Conservation (phyloP, 208 protist species). For the Sergeia podlipaevii region DNA sequence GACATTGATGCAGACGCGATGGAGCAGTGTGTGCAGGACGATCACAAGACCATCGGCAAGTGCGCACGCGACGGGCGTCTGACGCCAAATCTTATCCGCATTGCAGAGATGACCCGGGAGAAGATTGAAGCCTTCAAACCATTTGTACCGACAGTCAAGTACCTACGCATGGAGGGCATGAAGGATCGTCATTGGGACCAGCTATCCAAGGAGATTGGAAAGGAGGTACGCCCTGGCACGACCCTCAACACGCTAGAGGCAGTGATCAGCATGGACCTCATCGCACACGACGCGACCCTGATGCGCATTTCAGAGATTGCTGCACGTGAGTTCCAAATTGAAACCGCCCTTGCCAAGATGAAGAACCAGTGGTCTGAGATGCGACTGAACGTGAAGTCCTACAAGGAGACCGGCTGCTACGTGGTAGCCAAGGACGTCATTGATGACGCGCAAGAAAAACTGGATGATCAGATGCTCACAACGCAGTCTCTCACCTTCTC, state of each 20-base stretch:
- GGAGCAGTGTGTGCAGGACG: constrained; percentile 79
- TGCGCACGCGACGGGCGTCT: constrained; percentile 73
- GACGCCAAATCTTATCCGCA: constrained; percentile 75
- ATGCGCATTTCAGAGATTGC: constrained; percentile 92
- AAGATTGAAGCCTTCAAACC: constrained; percentile 96
- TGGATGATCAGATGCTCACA: constrained; percentile 95
- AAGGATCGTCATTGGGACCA: constrained; percentile 95
- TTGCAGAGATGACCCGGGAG: constrained; percentile 80
- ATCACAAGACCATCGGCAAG: constrained; percentile 86
- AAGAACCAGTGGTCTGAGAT: constrained; percentile 90
- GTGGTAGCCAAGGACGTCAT: constrained; percentile 86
- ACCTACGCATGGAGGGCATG: constrained; percentile 95
- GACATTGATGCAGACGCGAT: constrained; percentile 90
- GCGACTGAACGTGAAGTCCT: constrained; percentile 76
- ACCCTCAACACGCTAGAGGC: constrained; percentile 90
- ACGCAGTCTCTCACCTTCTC: constrained; percentile 96
- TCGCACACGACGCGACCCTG: constrained; percentile 83
- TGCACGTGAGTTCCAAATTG: constrained; percentile 95
- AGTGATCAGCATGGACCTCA: constrained; percentile 64
- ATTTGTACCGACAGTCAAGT: constrained; percentile 93
- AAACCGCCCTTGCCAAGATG: constrained; percentile 94
- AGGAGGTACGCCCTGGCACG: constrained; percentile 82
- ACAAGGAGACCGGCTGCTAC: constrained; percentile 93
- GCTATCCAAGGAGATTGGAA: constrained; percentile 91
- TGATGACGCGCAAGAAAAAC: constrained; percentile 93